These are phyloP conservation scores for Cystobasidium sp. DNA, from an alignment of 1,284 basidiomycete genomes.

Conservation along the genomic window DNA sequence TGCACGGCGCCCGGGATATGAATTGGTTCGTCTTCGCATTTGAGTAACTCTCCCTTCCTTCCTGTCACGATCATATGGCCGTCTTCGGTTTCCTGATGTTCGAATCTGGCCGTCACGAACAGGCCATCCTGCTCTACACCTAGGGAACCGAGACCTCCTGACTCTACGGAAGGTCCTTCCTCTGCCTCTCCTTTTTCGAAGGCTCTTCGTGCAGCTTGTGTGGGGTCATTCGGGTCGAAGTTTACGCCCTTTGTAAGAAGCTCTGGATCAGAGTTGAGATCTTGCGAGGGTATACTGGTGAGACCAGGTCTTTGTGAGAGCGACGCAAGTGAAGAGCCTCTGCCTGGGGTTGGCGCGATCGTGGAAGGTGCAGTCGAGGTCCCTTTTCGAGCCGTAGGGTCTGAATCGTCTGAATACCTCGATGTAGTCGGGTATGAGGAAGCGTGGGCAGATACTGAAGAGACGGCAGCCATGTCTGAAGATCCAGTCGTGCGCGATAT, in stretches of 20 bases:
- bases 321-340: slow-evolving; percentile 1
- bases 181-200: slow-evolving; percentile 37
- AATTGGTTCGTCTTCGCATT: slow-evolving; percentile 88
- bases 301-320: slow-evolving; percentile 2
- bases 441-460: neutral
- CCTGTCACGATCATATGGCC: slow-evolving; percentile 74
- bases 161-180: slow-evolving; percentile 40
- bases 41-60: slow-evolving; percentile 68
- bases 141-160: slow-evolving; percentile 26
- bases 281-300: slow-evolving; percentile 1
- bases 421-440: slow-evolving; percentile 41
- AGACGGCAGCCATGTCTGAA: slow-evolving; percentile 1
- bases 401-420: slow-evolving; percentile 33
- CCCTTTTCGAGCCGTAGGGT: slow-evolving; percentile 36
- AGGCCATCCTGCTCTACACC: slow-evolving; percentile 39
- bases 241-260: neutral
- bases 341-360: neutral
- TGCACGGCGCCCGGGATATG: slow-evolving; percentile 83
- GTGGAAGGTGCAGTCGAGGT: slow-evolving; percentile 39
- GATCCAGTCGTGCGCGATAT: slow-evolving; percentile 12
- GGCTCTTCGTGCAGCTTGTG: slow-evolving; percentile 19
- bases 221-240: slow-evolving; percentile 22
- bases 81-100: slow-evolving; percentile 70
- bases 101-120: slow-evolving; percentile 68
- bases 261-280: neutral